Conservation (phyloP, 2,329 filamentous ascomycete genomes). For the Dryadomyces quercivorus region DNA sequence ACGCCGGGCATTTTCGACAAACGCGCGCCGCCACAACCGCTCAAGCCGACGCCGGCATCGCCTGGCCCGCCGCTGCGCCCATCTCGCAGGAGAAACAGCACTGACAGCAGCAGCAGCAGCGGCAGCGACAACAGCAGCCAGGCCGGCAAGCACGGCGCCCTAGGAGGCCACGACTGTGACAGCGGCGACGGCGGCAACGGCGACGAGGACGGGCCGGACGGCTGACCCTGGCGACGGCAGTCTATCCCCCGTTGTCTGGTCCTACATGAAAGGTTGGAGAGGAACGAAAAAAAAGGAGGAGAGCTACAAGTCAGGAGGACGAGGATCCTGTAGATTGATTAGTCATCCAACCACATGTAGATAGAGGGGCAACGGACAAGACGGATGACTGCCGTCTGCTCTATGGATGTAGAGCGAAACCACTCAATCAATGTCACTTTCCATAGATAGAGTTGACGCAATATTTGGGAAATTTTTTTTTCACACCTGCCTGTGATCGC, state of each 20-base stretch:
- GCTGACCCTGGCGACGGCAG: conserved; percentile 45
- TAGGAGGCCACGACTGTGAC: too few species aligned
- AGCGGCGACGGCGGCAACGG: conserved; percentile 12
- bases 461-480: too few species aligned
- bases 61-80: background rate
- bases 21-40: background rate
- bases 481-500: too few species aligned
- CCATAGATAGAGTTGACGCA: background rate
- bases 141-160: background rate
- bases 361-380: conserved; percentile 50
- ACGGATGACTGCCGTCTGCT: conserved; percentile 44
- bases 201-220: conserved; percentile 51
- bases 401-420: background rate
- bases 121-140: background rate
- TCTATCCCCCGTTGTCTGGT: conserved; percentile 57
- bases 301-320: background rate
- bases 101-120: background rate
- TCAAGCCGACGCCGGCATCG: background rate
- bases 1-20: conserved; percentile 25
- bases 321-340: background rate
- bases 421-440: background rate
- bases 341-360: conserved; percentile 17
- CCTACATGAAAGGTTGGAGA: conserved; percentile 24
- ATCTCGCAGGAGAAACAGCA: background rate
- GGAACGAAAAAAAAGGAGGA: background rate